phyloP scores from a whole-genome alignment of 768 basidiomycete genomes.

The Mrakia gelida region DNA sequence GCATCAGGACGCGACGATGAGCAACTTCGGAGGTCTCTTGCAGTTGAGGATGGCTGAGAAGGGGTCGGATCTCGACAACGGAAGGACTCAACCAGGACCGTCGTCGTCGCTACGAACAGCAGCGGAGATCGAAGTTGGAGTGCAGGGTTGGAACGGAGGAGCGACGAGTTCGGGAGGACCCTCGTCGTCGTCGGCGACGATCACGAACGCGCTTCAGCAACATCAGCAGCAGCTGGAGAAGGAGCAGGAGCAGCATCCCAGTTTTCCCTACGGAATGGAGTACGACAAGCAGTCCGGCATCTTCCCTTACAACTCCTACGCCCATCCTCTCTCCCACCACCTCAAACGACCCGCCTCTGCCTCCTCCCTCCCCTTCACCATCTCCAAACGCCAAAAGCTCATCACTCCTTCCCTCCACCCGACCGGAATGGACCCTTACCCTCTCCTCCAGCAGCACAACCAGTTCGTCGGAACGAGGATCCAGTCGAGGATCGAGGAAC shows the following conservation, averaged over 20 bases:
- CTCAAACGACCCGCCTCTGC: constrained; percentile 63
- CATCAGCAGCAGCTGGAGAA: neutral
- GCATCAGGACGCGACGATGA: constrained; percentile 34
- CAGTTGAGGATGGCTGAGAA: too few species aligned
- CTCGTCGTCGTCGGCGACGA: constrained; percentile 18
- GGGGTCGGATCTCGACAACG: too few species aligned
- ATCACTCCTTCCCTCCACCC: constrained; percentile 88
- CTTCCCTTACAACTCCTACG: constrained; percentile 88
- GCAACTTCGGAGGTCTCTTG: too few species aligned
- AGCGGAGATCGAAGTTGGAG: too few species aligned
- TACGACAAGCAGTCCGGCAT: constrained; percentile 73
- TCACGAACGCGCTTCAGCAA: neutral
- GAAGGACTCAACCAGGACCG: too few species aligned
- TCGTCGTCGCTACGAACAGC: too few species aligned
- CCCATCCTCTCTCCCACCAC: constrained; percentile 54
- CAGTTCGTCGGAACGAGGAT: constrained; percentile 84
- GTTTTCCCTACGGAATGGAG: constrained; percentile 50
- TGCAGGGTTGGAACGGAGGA: too few species aligned
- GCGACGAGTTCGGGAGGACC: neutral
- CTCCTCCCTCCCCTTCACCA: constrained; percentile 45
- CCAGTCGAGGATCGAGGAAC: constrained; percentile 78
- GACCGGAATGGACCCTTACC: constrained; percentile 81
- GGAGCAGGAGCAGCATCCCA: neutral
- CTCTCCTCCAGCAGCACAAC: constrained; percentile 85
- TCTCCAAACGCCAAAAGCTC: constrained; percentile 51